Evolutionary conservation across 805 yeast species (phyloP).

Genomic region (Millerozyma miso): DNA sequence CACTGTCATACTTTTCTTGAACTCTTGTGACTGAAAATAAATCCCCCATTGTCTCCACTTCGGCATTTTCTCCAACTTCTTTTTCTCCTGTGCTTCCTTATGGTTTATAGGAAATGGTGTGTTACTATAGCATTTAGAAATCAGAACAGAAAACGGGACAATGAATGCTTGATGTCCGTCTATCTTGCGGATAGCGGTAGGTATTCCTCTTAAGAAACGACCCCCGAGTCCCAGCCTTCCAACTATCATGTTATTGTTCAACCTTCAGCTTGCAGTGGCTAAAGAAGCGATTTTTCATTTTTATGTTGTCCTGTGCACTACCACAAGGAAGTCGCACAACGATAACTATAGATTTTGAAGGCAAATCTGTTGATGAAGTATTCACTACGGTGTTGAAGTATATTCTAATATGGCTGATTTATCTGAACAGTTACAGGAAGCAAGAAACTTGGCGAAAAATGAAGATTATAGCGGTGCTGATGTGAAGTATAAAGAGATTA

Average conservation of each 20-base stretch:
- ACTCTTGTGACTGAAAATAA: conserved; percentile 48
- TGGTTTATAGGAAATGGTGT: conserved; percentile 35
- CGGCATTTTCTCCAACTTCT: conserved; percentile 27
- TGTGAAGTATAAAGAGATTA: conserved; percentile 47
- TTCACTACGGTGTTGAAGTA: neutral
- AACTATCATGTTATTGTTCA: neutral
- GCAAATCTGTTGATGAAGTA: conserved; percentile 1
- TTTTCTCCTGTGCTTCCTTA: conserved; percentile 23
- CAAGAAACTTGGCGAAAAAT: conserved; percentile 52
- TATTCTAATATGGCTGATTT: conserved; percentile 17
- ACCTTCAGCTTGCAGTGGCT: too few species aligned
- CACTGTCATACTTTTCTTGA: conserved; percentile 56
- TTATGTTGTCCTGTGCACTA: neutral
- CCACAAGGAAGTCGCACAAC: neutral
- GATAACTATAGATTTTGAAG: conserved; percentile 2
- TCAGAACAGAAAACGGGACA: neutral
- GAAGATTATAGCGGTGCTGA: conserved; percentile 59
- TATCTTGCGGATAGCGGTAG: neutral
- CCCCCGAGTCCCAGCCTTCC: neutral
- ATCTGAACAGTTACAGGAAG: conserved; percentile 44
- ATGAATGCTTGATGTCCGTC: neutral
- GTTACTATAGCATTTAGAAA: conserved; percentile 6
- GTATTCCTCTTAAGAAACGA: neutral
- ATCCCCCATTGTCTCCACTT: conserved; percentile 36
- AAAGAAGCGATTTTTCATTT: neutral